Conservation (phyloP, 805 yeast species). For the Candida michaelii region DNA sequence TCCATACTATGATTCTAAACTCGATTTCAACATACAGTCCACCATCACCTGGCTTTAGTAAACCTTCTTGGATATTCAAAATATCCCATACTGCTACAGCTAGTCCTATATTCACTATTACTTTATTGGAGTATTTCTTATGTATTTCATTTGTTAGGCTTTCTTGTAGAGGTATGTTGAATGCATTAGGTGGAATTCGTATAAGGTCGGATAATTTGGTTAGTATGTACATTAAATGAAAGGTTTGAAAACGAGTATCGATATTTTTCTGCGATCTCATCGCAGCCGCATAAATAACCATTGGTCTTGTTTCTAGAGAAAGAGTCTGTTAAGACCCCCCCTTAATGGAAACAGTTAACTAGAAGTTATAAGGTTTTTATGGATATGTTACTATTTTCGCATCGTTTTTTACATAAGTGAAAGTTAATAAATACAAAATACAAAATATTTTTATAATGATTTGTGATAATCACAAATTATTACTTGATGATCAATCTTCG, state of each 20-base stretch:
- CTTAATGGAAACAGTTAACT: no score
- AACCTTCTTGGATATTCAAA: slow-evolving; percentile 79
- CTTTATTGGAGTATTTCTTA: slow-evolving; percentile 80
- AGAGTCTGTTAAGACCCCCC: no score
- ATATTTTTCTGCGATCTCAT: slow-evolving; percentile 8
- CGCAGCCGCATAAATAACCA: slow-evolving; percentile 4
- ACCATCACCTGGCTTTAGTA: slow-evolving; percentile 93
- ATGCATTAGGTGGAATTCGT: slow-evolving; percentile 83
- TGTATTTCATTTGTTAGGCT: slow-evolving; percentile 81
- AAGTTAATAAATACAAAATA: no score
- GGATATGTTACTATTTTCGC: no score
- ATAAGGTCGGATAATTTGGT: slow-evolving; percentile 80
- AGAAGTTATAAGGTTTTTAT: no score
- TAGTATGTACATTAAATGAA: slow-evolving; percentile 70
- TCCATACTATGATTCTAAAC: slow-evolving; percentile 78
- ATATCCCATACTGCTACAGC: slow-evolving; percentile 85
- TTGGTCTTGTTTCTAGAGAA: no score
- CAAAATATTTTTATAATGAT: no score
- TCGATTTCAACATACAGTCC: slow-evolving; percentile 73
- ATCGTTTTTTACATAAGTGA: no score
- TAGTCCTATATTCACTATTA: slow-evolving; percentile 80
- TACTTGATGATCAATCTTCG: no score
- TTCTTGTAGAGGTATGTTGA: slow-evolving; percentile 66
- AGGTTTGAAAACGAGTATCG: background rate
- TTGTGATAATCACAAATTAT: no score